These are phyloP conservation scores for Talaromyces verruculosus DNA, from an alignment of 2,329 filamentous ascomycete genomes.

Conservation along the genomic window DNA sequence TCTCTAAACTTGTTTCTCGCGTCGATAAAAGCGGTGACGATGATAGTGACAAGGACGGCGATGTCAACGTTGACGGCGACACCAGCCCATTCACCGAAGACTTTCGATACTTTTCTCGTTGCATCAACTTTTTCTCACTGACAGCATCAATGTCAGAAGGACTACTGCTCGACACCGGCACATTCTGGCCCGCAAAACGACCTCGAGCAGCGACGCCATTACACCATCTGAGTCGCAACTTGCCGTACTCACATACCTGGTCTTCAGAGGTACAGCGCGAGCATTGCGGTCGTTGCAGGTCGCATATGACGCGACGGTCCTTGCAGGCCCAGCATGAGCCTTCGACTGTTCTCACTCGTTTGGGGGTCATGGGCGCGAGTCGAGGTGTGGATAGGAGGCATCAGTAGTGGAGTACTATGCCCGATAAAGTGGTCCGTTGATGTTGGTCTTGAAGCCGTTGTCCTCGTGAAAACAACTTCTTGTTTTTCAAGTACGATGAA, in stretches of 20 bases:
- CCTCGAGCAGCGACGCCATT: constrained; percentile 31
- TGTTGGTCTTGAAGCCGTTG: neutral
- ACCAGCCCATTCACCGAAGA: neutral
- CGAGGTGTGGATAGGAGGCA: constrained; percentile 4
- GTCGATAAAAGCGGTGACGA: neutral
- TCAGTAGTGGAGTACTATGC: constrained; percentile 1
- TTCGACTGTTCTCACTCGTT: constrained; percentile 32
- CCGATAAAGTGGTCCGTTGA: neutral
- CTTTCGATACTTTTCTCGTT: neutral
- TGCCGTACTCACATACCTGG: constrained; percentile 39
- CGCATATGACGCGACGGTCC: constrained; percentile 48
- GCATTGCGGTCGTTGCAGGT: constrained; percentile 41
- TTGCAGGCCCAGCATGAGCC: constrained; percentile 51
- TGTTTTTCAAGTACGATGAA: neutral
- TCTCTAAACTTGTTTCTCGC: neutral
- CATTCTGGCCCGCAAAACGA: constrained; percentile 24
- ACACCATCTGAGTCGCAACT: constrained; percentile 46
- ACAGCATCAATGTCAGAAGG: neutral
- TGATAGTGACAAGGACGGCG: neutral
- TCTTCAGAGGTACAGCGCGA: constrained; percentile 35
- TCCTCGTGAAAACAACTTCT: too few species aligned
- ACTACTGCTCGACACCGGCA: constrained; percentile 14
- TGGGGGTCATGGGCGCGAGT: constrained; percentile 25
- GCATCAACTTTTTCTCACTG: neutral
- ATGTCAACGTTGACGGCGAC: neutral